Conservation (phyloP, 2,329 filamentous ascomycete species). For the Curvularia spicifera region DNA sequence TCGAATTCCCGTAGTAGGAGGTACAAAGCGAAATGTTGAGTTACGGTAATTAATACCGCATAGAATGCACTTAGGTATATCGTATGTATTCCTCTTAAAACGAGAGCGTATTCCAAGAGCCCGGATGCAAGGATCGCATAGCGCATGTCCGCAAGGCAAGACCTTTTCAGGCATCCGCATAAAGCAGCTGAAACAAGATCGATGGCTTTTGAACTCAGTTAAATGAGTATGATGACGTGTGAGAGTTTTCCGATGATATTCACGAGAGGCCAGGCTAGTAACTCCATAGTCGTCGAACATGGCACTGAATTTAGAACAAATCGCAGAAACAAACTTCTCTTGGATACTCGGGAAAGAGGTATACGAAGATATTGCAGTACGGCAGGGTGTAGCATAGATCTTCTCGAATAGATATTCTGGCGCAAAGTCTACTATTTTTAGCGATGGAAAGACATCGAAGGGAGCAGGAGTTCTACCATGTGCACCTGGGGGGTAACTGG, state of each 20-base stretch:
- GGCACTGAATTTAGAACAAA: neutral
- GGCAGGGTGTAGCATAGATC: constrained; percentile 13
- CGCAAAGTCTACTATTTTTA: constrained; percentile 15
- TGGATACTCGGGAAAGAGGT: constrained; percentile 10
- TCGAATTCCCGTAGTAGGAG: constrained; percentile 23
- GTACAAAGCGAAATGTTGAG: constrained; percentile 16
- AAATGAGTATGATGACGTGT: constrained; percentile 13
- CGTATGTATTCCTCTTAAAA: constrained; percentile 18
- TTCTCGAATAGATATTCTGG: constrained; percentile 14
- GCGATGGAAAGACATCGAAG: neutral
- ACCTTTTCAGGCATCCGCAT: constrained; percentile 26
- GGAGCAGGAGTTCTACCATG: constrained; percentile 24
- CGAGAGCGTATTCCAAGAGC: constrained; percentile 9
- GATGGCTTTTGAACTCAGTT: constrained; percentile 17
- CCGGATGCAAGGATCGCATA: constrained; percentile 20
- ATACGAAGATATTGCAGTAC: constrained; percentile 13
- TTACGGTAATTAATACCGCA: constrained; percentile 16
- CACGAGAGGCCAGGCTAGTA: neutral
- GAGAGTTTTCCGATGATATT: constrained; percentile 7
- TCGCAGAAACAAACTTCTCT: constrained; percentile 10
- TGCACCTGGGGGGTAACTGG: constrained; percentile 30
- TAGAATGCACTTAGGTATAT: constrained; percentile 15
- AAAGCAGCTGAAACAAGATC: constrained; percentile 23
- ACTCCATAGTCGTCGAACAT: neutral
- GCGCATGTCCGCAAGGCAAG: constrained; percentile 17